Base-by-base conservation (phyloP, 2,329 filamentous ascomycete genomes). In the Fusarium ambrosium region DNA sequence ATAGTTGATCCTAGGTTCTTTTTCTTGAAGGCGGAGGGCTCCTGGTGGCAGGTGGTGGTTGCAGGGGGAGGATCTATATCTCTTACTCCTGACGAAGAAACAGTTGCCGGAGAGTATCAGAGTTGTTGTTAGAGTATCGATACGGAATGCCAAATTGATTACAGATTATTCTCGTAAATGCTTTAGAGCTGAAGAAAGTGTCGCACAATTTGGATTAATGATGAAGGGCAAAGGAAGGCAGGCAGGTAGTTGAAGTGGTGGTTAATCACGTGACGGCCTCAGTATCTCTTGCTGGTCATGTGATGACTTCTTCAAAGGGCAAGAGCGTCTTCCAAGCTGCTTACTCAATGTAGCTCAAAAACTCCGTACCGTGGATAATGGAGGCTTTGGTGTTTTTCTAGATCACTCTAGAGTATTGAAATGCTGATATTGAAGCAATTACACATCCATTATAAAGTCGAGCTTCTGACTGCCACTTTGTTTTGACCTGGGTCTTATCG, bases 401-500 rank as follows among this genome's bases (percentile, higher is more conserved):
- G 51, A 20, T 2, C 11, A 20, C 18, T 32, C 27, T 55, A 32
- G 51, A 55, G 18, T 4, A 4, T 9, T 9, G 27, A n/a, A 55
- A 32, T 20, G 51, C 10, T 14, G 51, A 32, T 55, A 18, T 55
- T 29, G 27, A 55, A 55, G 51, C 51, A 32, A 55, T 55, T 32
- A 55, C 27, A n/a, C 51, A 32, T n/a, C 51, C 27, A 20, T 55
- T 32, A 55, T 20, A 20, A 20, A 55, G 18, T 20, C 6, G 11
- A 32, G 18, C 10, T n/a, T 32, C n/a, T 32, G 51, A 8, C 18
- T 55, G 51, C 11, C 51, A 20, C 27, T 55, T 32, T 53, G 48
- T 53, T 55, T 55, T 55, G 51, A 32, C 27, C 45, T 20, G 18
- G 5, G 22, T 18, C 68, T 63, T 82, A 82, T 81, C 79, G 81